Evolutionary conservation across 306 rosid genomes (phyloP).

Genomic region (Astragalus glycyphyllos): DNA sequence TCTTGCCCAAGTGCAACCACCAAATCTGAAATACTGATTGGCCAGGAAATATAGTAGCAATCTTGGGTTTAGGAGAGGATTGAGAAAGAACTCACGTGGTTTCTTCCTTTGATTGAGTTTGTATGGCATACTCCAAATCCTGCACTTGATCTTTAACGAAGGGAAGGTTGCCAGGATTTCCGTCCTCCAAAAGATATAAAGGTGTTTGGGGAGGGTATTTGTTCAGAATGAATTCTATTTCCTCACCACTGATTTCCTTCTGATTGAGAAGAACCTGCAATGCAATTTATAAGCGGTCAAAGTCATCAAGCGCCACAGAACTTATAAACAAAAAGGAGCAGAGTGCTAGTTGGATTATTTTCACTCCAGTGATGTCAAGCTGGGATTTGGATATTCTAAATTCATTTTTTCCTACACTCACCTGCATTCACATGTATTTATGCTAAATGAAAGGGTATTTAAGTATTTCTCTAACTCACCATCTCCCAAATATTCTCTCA

Average conservation of each 20-base stretch:
- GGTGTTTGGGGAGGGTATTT: slow-evolving; percentile 91
- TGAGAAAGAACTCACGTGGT: slow-evolving; percentile 44
- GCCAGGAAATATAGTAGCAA: slow-evolving; percentile 12
- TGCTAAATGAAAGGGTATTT: too few species aligned
- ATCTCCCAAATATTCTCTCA: too few species aligned
- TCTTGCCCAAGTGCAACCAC: slow-evolving; percentile 30
- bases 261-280: slow-evolving; percentile 80
- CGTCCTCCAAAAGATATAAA: slow-evolving; percentile 64
- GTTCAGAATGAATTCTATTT: slow-evolving; percentile 72
- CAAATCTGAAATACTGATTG: slow-evolving; percentile 29
- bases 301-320: slow-evolving; percentile 22
- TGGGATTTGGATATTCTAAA: too few species aligned
- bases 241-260: slow-evolving; percentile 78
- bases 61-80: slow-evolving; percentile 22
- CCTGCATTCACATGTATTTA: too few species aligned
- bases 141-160: slow-evolving; percentile 51
- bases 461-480: too few species aligned
- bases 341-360: slow-evolving; percentile 23
- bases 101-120: slow-evolving; percentile 58
- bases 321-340: slow-evolving; percentile 1
- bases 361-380: slow-evolving; percentile 26
- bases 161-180: slow-evolving; percentile 73
- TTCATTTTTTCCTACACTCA: too few species aligned
- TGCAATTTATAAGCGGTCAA: slow-evolving; percentile 32
- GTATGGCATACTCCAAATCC: slow-evolving; percentile 57